Conservation (phyloP, 108 stramenopile species). For the Fragilariopsis cylindrus region DNA sequence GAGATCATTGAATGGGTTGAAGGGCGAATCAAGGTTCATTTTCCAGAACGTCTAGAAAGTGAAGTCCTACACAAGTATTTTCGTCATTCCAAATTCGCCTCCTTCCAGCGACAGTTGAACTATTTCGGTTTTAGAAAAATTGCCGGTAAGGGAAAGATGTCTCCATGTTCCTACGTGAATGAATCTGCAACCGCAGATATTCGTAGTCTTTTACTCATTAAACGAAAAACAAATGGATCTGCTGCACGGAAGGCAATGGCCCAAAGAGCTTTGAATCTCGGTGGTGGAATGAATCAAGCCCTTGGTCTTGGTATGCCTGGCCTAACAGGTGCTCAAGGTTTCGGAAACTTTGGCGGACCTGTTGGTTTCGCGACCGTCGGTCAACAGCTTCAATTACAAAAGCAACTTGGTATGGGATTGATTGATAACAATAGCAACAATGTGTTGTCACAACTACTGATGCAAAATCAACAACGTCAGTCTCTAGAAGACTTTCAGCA, state of each 20-base stretch:
- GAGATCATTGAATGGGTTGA: conserved; percentile 86
- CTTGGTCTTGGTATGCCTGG: conserved; percentile 40
- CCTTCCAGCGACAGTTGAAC: conserved; percentile 88
- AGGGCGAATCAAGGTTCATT: conserved; percentile 75
- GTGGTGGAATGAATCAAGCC: conserved; percentile 32
- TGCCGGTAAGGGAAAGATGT: conserved; percentile 93
- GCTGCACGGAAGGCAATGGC: conserved; percentile 64
- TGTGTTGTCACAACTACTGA: conserved; percentile 33
- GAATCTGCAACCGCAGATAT: conserved; percentile 83
- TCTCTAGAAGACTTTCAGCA: conserved; percentile 36
- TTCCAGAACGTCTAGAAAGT: conserved; percentile 74
- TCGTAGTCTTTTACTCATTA: conserved; percentile 81
- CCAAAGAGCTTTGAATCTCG: conserved; percentile 34
- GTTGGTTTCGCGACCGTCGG: conserved; percentile 21
- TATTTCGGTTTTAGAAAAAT: conserved; percentile 94
- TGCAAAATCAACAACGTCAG: conserved; percentile 37
- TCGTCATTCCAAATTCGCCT: conserved; percentile 89
- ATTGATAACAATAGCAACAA: conserved; percentile 23
- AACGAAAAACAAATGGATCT: conserved; percentile 66
- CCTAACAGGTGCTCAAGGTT: conserved; percentile 24
- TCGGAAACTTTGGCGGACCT: conserved; percentile 20
- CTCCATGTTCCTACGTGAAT: conserved; percentile 91
- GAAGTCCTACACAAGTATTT: conserved; percentile 88
- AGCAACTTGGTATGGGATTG: conserved; percentile 21
- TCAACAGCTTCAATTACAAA: conserved; percentile 39